Conservation (phyloP, 495 filamentous ascomycete genomes). For the Echria macrotheca region DNA sequence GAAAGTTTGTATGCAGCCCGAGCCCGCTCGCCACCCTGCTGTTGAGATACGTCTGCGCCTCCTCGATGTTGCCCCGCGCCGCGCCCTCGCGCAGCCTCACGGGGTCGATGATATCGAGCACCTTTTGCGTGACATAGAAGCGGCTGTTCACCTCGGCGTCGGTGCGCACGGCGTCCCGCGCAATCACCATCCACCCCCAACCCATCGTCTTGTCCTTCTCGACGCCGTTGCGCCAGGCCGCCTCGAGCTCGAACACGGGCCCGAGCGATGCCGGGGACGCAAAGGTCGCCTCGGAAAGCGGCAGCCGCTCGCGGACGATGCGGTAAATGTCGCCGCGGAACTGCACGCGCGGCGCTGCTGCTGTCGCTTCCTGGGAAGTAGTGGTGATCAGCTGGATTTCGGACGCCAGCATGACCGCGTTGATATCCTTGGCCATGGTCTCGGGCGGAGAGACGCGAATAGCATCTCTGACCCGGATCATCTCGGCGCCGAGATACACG, state of each 20-base stretch:
- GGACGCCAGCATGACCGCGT: constrained; percentile 32
- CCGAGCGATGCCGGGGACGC: constrained; percentile 20
- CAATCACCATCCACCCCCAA: constrained; percentile 30
- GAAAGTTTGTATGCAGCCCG: constrained; percentile 5
- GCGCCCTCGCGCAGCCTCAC: constrained; percentile 19
- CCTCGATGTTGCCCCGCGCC: constrained; percentile 20
- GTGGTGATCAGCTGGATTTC: constrained; percentile 19
- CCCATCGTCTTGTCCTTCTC: constrained; percentile 16
- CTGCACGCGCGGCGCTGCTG: constrained; percentile 17
- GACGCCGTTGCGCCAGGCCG: constrained; percentile 29
- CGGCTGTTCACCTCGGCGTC: constrained; percentile 33
- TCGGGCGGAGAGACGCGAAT: constrained; percentile 25
- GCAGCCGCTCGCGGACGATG: constrained; percentile 7
- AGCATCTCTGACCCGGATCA: constrained; percentile 34
- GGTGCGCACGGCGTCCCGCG: constrained; percentile 14
- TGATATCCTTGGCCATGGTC: not conserved
- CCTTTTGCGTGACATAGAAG: constrained; percentile 38
- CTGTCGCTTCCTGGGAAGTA: constrained; percentile 6
- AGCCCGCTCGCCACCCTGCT: constrained; percentile 29
- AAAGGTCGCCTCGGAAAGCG: constrained; percentile 11
- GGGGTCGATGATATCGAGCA: constrained; percentile 31
- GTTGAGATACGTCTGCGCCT: constrained; percentile 37
- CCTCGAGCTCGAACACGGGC: constrained; percentile 31
- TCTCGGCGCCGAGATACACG: constrained; percentile 42
- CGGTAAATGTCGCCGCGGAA: constrained; percentile 28